Conservation (phyloP, 2,329 filamentous ascomycete species). For the Colletotrichum lupini region DNA sequence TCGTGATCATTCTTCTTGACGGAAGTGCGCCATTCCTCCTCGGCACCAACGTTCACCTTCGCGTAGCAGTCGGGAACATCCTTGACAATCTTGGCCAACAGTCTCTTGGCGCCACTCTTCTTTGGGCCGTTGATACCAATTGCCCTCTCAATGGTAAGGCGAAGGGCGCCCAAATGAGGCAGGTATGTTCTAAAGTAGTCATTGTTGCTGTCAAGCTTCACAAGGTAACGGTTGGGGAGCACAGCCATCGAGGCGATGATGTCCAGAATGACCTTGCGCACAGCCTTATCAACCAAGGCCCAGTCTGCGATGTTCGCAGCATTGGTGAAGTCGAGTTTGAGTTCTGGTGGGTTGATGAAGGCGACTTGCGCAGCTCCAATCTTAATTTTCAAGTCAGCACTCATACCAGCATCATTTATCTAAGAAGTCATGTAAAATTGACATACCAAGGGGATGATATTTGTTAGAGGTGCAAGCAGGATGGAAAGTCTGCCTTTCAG, state of each 20-base stretch:
- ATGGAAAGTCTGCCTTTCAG: conserved; percentile 56
- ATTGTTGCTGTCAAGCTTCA: conserved; percentile 57
- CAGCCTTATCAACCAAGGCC: conserved; percentile 51
- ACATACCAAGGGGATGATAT: conserved; percentile 57
- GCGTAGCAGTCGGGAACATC: conserved; percentile 60
- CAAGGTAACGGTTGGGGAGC: conserved; percentile 60
- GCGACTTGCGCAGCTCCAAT: conserved; percentile 60
- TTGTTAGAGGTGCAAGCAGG: conserved; percentile 55
- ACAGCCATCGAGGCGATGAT: conserved; percentile 58
- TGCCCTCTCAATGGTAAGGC: conserved; percentile 55
- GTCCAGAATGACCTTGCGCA: conserved; percentile 56
- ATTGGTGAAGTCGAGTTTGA: conserved; percentile 59
- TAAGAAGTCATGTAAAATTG: background rate
- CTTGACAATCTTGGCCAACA: conserved; percentile 55
- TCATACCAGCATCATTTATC: background rate
- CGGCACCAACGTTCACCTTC: conserved; percentile 55
- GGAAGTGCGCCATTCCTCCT: conserved; percentile 54
- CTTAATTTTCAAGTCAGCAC: conserved; percentile 39
- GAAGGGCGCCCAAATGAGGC: conserved; percentile 53
- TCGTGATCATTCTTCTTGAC: conserved; percentile 53
- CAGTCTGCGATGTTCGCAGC: conserved; percentile 57
- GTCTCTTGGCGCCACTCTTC: conserved; percentile 45
- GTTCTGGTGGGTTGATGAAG: conserved; percentile 59
- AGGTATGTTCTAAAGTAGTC: conserved; percentile 61
- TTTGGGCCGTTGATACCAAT: conserved; percentile 49